Evolutionary conservation across 768 basidiomycete genomes (phyloP).

Genomic region (Hericium rajendrae): DNA sequence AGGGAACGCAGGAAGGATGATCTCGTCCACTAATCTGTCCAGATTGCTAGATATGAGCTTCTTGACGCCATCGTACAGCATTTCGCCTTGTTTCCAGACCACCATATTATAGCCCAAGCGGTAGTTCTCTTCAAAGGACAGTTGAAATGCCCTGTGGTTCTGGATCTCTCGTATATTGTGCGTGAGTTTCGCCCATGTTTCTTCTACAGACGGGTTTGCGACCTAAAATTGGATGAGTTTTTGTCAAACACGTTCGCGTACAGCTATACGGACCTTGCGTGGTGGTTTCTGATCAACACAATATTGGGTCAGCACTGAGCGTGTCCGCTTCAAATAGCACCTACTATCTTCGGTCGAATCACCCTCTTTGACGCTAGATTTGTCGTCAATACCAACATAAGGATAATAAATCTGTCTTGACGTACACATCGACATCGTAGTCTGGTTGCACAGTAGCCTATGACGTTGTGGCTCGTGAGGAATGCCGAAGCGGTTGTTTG

Average conservation of each 20-base stretch:
- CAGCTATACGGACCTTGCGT: conserved; percentile 29
- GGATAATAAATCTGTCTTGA: neutral
- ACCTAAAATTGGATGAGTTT: conserved; percentile 33
- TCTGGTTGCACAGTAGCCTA: neutral
- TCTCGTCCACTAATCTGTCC: conserved; percentile 60
- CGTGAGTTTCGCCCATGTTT: conserved; percentile 75
- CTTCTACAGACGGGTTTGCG: conserved; percentile 68
- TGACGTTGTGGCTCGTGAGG: neutral
- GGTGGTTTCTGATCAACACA: conserved; percentile 30
- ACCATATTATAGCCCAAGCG: conserved; percentile 94
- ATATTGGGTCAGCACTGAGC: neutral
- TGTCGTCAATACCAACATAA: neutral
- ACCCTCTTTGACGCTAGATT: conserved; percentile 15
- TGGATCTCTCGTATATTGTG: conserved; percentile 91
- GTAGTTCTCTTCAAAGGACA: conserved; percentile 91
- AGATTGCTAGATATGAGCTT: conserved; percentile 77
- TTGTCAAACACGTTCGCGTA: neutral
- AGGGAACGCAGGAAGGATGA: conserved; percentile 80
- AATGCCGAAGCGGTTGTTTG: conserved; percentile 19
- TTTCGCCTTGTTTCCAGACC: conserved; percentile 72
- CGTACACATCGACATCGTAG: conserved; percentile 23
- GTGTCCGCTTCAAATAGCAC: conserved; percentile 19
- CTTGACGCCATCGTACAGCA: conserved; percentile 79
- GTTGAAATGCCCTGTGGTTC: conserved; percentile 80
- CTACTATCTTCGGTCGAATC: conserved; percentile 34